Base-by-base conservation (phyloP, 768 basidiomycete genomes). In the Coprinopsis marcescibilis region DNA sequence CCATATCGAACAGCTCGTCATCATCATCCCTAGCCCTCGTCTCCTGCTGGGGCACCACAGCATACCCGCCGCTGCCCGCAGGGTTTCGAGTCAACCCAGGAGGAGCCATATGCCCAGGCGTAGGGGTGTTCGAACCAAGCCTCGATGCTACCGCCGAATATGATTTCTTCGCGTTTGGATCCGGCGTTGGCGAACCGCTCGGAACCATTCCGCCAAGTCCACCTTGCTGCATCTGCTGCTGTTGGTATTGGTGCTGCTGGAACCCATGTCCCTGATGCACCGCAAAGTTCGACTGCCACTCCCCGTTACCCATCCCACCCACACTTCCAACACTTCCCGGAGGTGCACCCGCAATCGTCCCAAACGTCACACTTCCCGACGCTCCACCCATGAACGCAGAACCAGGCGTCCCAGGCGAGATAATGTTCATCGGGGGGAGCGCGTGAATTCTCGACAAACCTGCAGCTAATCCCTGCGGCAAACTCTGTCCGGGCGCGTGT, bases 401-500 rank as follows among this genome's bases (percentile, higher is more conserved):
- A 35, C 41, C 50, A 21, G 54, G 52, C 34, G 59, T 52, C 15
- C 59, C 54, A 25, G 69, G 62, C n/a, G 71, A 68, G 2, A 62
- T 64, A 15, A 69, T 46, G 43, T 60, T 63, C 1, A 65, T 24
- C 68, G 59, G 2, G 3, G 75, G 75, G 10, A 75, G 67, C 1
- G 92, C 85, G 55, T 97, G 93, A 48, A 97, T 84, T 48, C 92
- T 76, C 23, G 89, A 92, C 59, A 92, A 83, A 0, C 92, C 93
- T 0, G 89, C 89, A 0, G 92, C 93, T 23, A 97, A 76, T 26
- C 93, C 93, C 46, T 94, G 91, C 1, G 94, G 92, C 11, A 95
- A 72, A 64, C 82, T 85, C 65, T 93, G 89, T 1, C 92, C 92
- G 0, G 93, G 92, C 1, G 89, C 90, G 54, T 94, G 92, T 14